Percentiles rank a stretch among this genome's conserved stretches.
phyloP scores from a whole-genome alignment of 2,329 filamentous ascomycete genomes.

The Penicillium sp. region DNA sequence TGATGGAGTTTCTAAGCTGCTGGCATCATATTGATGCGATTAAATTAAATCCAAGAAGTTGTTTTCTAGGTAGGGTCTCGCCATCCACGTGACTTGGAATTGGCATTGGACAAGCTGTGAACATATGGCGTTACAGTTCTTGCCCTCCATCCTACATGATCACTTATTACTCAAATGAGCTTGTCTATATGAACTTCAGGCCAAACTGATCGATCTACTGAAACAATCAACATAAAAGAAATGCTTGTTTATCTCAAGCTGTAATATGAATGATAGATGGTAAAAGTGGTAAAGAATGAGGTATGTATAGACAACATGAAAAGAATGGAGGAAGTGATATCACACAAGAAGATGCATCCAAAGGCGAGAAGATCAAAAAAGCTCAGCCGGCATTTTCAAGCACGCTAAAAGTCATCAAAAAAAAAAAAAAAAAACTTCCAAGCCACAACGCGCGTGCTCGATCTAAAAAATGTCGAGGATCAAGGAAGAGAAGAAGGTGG shows the following conservation, averaged over 20 bases:
- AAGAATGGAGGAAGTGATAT: conserved; percentile 10
- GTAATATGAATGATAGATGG: conserved; percentile 9
- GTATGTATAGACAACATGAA: conserved; percentile 10
- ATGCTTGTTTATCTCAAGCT: conserved; percentile 3
- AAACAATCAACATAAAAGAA: neutral
- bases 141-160: no score
- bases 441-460: conserved; percentile 1
- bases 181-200: no score
- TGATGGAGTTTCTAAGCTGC: neutral
- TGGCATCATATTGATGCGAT: neutral
- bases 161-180: no score
- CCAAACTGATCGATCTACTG: no score
- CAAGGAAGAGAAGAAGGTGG: neutral
- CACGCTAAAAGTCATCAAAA: conserved; percentile 14
- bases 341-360: conserved; percentile 10
- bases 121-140: no score
- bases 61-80: neutral
- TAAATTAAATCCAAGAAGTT: neutral
- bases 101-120: neutral
- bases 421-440: conserved; percentile 1
- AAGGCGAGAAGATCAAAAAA: conserved; percentile 1
- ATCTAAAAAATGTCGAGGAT: conserved; percentile 3
- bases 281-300: conserved; percentile 7
- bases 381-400: conserved; percentile 9
- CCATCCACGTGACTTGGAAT: neutral